A percentile compares a stretch with the other conserved stretches of the same genome.
Evolutionary conservation across 176 grass and related monocot genomes (phyloP).

Genomic region (Zizania latifolia): DNA sequence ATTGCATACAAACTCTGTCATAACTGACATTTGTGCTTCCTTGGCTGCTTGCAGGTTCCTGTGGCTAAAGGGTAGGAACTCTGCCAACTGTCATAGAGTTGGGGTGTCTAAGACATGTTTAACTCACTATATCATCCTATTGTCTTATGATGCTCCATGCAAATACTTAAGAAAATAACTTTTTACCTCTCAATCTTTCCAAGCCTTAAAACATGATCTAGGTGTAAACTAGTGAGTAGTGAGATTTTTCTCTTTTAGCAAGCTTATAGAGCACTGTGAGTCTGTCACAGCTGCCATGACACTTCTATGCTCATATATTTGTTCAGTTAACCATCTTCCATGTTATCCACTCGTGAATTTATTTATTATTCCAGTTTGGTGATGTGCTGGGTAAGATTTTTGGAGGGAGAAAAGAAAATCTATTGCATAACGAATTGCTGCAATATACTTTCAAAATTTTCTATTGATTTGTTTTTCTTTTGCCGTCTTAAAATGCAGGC

Average conservation of each 20-base stretch:
- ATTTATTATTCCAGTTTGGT: slow-evolving; percentile 55
- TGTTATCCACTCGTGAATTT: not conserved
- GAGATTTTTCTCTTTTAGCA: not conserved
- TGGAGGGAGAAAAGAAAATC: slow-evolving; percentile 66
- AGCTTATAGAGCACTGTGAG: not conserved
- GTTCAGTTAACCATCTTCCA: not conserved
- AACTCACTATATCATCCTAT: not conserved
- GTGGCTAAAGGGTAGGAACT: slow-evolving; percentile 79
- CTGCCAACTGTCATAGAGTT: slow-evolving; percentile 23
- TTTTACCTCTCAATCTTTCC: not conserved
- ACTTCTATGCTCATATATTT: not conserved
- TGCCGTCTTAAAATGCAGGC: slow-evolving; percentile 46
- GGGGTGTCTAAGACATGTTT: slow-evolving; percentile 23
- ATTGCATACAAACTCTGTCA: not conserved
- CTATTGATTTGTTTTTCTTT: slow-evolving; percentile 19
- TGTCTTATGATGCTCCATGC: not conserved
- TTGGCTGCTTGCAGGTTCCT: slow-evolving; percentile 66
- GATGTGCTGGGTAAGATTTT: slow-evolving; percentile 93
- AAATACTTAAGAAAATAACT: not conserved
- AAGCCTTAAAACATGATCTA: slow-evolving; percentile 11
- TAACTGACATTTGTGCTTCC: not conserved
- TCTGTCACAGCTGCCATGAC: not conserved
- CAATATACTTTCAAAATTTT: not conserved
- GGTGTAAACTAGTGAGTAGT: not conserved
- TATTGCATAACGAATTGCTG: slow-evolving; percentile 48